Evolutionary conservation across 345 rosid genomes (phyloP), one percentile per base, ranked within the genome.

Genomic region (Triadica sebifera): DNA sequence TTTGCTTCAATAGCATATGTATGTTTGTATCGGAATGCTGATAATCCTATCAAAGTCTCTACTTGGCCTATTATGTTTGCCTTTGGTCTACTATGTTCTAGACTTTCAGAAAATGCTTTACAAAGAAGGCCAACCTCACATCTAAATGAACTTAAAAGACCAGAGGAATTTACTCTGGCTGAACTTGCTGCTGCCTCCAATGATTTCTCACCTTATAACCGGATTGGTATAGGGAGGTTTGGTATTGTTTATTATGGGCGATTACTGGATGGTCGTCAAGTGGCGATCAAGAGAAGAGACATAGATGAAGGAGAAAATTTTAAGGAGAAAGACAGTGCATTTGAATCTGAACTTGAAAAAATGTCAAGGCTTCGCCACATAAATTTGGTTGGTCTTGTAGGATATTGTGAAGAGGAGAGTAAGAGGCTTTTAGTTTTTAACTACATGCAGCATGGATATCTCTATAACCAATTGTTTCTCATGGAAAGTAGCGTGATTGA

Each of bases 241-340:
- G 95, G 97, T 1, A 73, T 87, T 19, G 98, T 94, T 50, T 94
- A 94, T 81, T 77, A 72, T 67, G 98, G 97, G 0, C 91, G 89
- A 74, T 76, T 94, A 65, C 25, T 15, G 0, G 96, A 89, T 67
- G 94, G 97, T 16, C 85, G 88, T 4, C 91, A 94, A 55, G 99
- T 95, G 8, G 98, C 97, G 8, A 87, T 93, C 61, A 95, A 91
- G 76, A 87, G 98, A 73, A 90, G 93, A 0, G 98, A 95, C 41
- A 86, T 86, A 10, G 80, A 80, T 39, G 79, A 85, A 34, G 87
- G 75, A 41, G 90, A 90, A 90, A 92, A 86, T 55, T 77, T 86
- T 57, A 95, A 91, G 50, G 98, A 92, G 79, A 90, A 91, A 78
- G 97, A 89, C 82, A 88, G 81, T 39, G 96, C 94, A 12, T 92